Conservation (phyloP, 2,329 filamentous ascomycete genomes). For the Zalaria sp. region DNA sequence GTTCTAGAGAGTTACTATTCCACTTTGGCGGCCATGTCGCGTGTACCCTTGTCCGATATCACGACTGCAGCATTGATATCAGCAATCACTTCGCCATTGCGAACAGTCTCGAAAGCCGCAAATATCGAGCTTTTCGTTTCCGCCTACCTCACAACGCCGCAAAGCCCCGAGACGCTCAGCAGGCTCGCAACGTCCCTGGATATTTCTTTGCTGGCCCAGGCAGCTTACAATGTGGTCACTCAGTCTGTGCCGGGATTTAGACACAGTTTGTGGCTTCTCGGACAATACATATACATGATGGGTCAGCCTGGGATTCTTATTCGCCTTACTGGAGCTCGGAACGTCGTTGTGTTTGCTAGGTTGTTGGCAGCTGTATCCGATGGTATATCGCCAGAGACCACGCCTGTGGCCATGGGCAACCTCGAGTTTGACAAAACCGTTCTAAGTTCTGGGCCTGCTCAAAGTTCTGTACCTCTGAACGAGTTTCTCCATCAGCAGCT, state of each 20-base stretch:
- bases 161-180: slow-evolving; percentile 12
- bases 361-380: slow-evolving; percentile 43
- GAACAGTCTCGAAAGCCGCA: too few relatives aligned
- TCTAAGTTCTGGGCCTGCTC: slow-evolving; percentile 23
- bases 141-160: slow-evolving; percentile 10
- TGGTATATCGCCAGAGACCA: slow-evolving; percentile 34
- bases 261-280: slow-evolving; percentile 40
- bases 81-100: too few relatives aligned
- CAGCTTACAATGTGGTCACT: background rate
- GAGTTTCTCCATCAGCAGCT: slow-evolving; percentile 50
- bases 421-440: slow-evolving; percentile 25
- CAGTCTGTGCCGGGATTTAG: background rate
- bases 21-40: slow-evolving; percentile 9
- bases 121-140: too few relatives aligned
- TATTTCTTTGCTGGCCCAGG: background rate
- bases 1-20: slow-evolving; percentile 14
- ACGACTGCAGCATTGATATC: too few relatives aligned
- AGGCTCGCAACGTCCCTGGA: slow-evolving; percentile 13
- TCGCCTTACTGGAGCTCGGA: slow-evolving; percentile 7
- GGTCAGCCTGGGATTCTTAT: background rate
- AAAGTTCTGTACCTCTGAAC: slow-evolving; percentile 16
- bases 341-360: slow-evolving; percentile 38
- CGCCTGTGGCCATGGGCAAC: slow-evolving; percentile 16
- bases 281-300: slow-evolving; percentile 37
- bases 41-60: too few relatives aligned